Evolutionary conservation across 805 yeast genomes (phyloP).

Genomic region (Cyberlindnera euphorbiae): DNA sequence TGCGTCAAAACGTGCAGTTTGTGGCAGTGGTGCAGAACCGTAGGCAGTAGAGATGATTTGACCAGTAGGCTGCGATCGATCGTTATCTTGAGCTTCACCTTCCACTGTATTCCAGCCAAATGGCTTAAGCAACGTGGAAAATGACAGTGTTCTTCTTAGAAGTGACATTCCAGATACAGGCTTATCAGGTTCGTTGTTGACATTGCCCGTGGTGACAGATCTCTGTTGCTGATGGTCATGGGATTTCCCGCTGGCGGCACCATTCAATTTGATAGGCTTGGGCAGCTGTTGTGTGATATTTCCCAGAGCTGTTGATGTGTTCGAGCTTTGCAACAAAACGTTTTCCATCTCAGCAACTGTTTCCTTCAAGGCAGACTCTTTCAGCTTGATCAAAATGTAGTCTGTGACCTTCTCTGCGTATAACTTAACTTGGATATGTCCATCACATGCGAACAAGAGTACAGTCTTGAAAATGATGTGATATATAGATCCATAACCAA

Average conservation of each 20-base stretch:
- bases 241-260: constrained; percentile 26
- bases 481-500: constrained; percentile 84
- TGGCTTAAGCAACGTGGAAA: constrained; percentile 27
- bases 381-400: constrained; percentile 55
- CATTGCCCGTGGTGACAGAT: constrained; percentile 18
- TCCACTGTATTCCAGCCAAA: constrained; percentile 24
- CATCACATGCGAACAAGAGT: constrained; percentile 78
- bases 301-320: constrained; percentile 13
- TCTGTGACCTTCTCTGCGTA: constrained; percentile 75
- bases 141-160: constrained; percentile 24
- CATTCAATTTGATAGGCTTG: constrained; percentile 29
- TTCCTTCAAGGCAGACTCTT: constrained; percentile 53
- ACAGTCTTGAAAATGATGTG: constrained; percentile 85
- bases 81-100: constrained; percentile 14
- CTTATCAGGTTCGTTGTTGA: constrained; percentile 2
- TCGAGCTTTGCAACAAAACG: constrained; percentile 48
- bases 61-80: constrained; percentile 6
- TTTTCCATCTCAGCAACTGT: constrained; percentile 64
- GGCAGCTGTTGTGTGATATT: constrained; percentile 29
- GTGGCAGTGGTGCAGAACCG: constrained; percentile 47
- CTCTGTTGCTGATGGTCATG: constrained; percentile 11
- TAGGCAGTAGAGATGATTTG: constrained; percentile 18
- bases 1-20: constrained; percentile 48
- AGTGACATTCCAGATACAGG: constrained; percentile 14
- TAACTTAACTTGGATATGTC: constrained; percentile 73